A percentile compares a stretch with the other conserved stretches of the same genome.
phyloP scores from a whole-genome alignment of 306 rosid species.

The Trifolium repens region DNA sequence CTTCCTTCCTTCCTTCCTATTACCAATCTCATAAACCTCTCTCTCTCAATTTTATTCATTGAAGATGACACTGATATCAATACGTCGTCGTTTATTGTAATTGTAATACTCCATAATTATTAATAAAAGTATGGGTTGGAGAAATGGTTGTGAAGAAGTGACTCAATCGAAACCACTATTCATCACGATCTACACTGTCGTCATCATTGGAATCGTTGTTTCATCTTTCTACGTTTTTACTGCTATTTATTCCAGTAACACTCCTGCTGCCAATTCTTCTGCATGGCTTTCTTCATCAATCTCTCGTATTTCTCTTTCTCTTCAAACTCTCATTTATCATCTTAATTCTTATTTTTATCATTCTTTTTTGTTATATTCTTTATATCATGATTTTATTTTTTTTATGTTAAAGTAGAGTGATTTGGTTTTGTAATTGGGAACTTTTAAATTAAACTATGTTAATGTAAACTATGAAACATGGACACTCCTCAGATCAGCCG shows the following conservation, averaged over 20 bases:
- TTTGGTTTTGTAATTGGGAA: not conserved
- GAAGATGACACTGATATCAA: not conserved
- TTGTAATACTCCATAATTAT: not conserved
- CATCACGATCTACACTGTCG: constrained; percentile 64
- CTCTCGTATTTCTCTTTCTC: constrained; percentile 39
- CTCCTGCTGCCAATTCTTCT: constrained; percentile 45
- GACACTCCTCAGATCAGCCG: too few relatives aligned
- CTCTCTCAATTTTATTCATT: too few relatives aligned
- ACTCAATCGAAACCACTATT: constrained; percentile 64
- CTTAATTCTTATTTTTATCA: not conserved
- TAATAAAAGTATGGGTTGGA: constrained; percentile 43
- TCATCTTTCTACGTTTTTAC: constrained; percentile 74
- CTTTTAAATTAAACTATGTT: not conserved
- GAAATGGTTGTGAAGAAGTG: constrained; percentile 54
- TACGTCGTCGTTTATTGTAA: constrained; percentile 1
- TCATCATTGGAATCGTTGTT: constrained; percentile 62
- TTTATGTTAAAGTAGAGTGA: not conserved
- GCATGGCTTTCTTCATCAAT: constrained; percentile 54
- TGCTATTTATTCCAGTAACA: constrained; percentile 59
- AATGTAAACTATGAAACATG: too few relatives aligned
- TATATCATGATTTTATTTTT: not conserved
- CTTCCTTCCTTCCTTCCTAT: not conserved
- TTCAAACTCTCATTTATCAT: not conserved
- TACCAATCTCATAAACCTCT: not conserved
- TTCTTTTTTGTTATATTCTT: not conserved